Evolutionary conservation across 2,329 filamentous ascomycete species (phyloP).

Genomic region (Xylogone sp.): DNA sequence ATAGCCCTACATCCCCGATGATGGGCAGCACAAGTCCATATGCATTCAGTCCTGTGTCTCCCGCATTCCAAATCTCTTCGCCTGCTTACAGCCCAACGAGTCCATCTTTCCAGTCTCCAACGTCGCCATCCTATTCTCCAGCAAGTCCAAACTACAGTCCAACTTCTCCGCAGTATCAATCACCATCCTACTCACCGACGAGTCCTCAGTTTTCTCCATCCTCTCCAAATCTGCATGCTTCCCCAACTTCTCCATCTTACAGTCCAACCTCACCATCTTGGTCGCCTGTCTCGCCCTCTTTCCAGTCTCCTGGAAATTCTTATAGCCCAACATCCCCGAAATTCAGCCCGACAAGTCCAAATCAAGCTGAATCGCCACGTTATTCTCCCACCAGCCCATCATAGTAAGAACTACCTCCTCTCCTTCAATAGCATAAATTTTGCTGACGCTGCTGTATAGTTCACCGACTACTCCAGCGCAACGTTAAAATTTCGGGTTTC

Average conservation of each 20-base stretch:
- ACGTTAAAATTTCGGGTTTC: constrained; percentile 7
- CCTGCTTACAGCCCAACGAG: constrained; percentile 30
- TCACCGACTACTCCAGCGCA: constrained; percentile 25
- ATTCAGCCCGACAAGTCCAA: constrained; percentile 26
- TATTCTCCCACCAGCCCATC: constrained; percentile 1
- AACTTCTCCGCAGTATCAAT: constrained; percentile 69
- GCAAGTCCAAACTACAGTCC: constrained; percentile 71
- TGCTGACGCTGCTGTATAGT: constrained; percentile 5
- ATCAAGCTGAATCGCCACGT: constrained; percentile 6
- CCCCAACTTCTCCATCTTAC: constrained; percentile 24
- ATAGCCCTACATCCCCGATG: constrained; percentile 51
- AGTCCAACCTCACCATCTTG: constrained; percentile 44
- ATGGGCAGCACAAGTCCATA: constrained; percentile 45
- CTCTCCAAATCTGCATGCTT: constrained; percentile 10
- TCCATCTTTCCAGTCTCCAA: constrained; percentile 42
- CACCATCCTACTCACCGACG: constrained; percentile 17
- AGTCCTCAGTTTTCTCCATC: constrained; percentile 32
- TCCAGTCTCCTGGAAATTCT: constrained; percentile 14
- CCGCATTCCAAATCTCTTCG: constrained; percentile 30
- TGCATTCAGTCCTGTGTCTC: constrained; percentile 59
- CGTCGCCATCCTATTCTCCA: constrained; percentile 76
- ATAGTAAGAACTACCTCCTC: constrained; percentile 2
- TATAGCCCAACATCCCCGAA: constrained; percentile 25
- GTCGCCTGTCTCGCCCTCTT: constrained; percentile 26
- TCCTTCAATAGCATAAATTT: constrained; percentile 10